These are phyloP conservation scores for Polyporus tsugae DNA, from an alignment of 1,284 basidiomycete species.

Conservation along the genomic window DNA sequence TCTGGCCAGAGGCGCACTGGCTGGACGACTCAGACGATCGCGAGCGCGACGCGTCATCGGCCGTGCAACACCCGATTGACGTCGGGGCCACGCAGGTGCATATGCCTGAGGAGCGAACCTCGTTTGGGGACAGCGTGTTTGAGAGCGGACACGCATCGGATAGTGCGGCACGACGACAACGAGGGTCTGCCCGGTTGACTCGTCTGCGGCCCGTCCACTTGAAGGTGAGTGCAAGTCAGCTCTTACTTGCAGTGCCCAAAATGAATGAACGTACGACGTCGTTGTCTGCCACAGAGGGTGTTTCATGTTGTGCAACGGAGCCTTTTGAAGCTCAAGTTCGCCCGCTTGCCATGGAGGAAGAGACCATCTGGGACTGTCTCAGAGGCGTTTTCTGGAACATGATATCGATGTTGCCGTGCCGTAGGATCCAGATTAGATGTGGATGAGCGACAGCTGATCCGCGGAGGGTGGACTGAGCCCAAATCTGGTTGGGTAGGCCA, in stretches of 20 bases:
- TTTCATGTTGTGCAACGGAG: neutral
- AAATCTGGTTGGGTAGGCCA: too few relatives aligned
- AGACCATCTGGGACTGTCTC: too few relatives aligned
- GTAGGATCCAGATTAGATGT: too few relatives aligned
- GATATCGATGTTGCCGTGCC: too few relatives aligned
- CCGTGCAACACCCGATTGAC: neutral
- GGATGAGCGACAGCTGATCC: too few relatives aligned
- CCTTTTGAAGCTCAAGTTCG: neutral
- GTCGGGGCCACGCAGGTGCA: neutral
- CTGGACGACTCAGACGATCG: neutral
- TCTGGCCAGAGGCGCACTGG: constrained; percentile 7
- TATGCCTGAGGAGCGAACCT: neutral
- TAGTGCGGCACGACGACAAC: neutral
- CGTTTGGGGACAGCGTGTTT: neutral
- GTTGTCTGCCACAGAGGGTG: neutral
- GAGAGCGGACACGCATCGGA: neutral
- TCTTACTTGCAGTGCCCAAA: neutral
- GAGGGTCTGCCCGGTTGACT: neutral
- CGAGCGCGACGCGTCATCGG: neutral
- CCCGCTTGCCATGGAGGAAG: neutral
- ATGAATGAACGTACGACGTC: neutral
- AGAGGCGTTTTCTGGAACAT: too few relatives aligned
- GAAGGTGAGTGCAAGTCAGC: neutral
- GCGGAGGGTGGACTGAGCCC: too few relatives aligned
- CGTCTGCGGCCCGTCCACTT: too few relatives aligned